Conservation (phyloP, 768 basidiomycete species). For the Rhizopogon rudus region DNA sequence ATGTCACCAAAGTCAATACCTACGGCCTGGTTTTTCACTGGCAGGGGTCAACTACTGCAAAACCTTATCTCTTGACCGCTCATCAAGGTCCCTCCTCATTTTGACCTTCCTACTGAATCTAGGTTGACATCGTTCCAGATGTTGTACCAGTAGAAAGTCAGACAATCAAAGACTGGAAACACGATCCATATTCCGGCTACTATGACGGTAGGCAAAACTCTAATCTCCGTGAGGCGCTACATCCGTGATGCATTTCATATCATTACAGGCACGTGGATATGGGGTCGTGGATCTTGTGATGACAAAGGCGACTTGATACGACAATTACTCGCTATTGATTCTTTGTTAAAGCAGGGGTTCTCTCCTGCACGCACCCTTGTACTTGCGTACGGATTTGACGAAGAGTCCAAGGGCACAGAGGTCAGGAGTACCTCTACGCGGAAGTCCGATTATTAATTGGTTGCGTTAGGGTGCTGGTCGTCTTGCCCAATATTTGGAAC, state of each 20-base stretch:
- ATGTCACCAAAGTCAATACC: conserved; percentile 51
- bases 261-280: conserved; percentile 50
- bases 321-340: conserved; percentile 44
- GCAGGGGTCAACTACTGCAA: conserved; percentile 43
- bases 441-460: neutral
- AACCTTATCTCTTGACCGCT: conserved; percentile 49
- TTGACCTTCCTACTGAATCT: neutral
- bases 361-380: conserved; percentile 38
- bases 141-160: conserved; percentile 57
- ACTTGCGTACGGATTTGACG: conserved; percentile 46
- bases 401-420: conserved; percentile 46
- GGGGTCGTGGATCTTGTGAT: conserved; percentile 73
- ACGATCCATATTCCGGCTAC: conserved; percentile 56
- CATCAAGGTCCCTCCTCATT: conserved; percentile 33
- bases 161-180: conserved; percentile 49
- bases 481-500: conserved; percentile 42
- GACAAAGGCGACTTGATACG: conserved; percentile 66
- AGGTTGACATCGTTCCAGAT: conserved; percentile 31
- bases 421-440: conserved; percentile 18
- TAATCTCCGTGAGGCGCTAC: neutral
- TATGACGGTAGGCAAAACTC: conserved; percentile 37
- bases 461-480: conserved; percentile 42
- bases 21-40: conserved; percentile 55
- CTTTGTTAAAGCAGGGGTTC: conserved; percentile 40
- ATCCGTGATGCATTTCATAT: neutral